Percentiles rank a stretch among this genome's conserved stretches.
These are phyloP conservation scores for Aspergillus flavus DNA, from an alignment of 2,329 filamentous ascomycete genomes.

Conservation along the genomic window DNA sequence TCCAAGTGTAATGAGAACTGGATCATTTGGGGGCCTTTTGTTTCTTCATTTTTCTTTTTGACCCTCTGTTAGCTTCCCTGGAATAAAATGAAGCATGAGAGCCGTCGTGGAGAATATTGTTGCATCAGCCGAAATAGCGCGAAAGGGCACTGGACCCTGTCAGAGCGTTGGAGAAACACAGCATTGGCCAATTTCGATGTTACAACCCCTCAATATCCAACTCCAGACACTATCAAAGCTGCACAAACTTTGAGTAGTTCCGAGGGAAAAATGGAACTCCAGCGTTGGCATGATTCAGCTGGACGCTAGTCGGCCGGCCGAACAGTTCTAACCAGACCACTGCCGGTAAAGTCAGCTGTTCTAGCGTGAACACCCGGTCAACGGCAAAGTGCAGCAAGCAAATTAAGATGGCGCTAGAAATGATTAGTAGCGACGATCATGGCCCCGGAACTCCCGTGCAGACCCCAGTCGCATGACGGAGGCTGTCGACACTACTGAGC, in stretches of 20 bases:
- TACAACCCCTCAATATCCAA: conserved; percentile 28
- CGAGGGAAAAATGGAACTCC: conserved; percentile 21
- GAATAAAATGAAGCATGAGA: conserved; percentile 16
- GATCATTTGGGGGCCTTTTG: conserved; percentile 8
- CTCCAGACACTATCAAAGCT: conserved; percentile 23
- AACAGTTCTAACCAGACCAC: conserved; percentile 25
- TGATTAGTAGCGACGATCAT: conserved; percentile 37
- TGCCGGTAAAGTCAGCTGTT: conserved; percentile 34
- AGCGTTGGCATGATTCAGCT: conserved; percentile 20
- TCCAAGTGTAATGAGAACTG: conserved; percentile 26
- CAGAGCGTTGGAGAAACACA: conserved; percentile 26
- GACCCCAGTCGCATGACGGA: conserved; percentile 31
- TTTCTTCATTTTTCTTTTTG: conserved; percentile 8
- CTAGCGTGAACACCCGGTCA: conserved; percentile 35
- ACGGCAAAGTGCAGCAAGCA: conserved; percentile 37
- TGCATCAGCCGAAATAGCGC: conserved; percentile 25
- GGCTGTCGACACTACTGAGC: conserved; percentile 32
- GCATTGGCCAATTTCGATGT: conserved; percentile 34
- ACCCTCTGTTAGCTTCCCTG: conserved; percentile 1
- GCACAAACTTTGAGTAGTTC: conserved; percentile 30
- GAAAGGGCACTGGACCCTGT: conserved; percentile 20
- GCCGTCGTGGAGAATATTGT: conserved; percentile 24
- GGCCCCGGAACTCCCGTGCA: conserved; percentile 35
- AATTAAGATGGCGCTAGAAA: conserved; percentile 40
- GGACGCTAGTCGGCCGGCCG: conserved; percentile 13